Evolutionary conservation across 805 yeast species (phyloP).

Genomic region (Kregervanrija fluxuum): DNA sequence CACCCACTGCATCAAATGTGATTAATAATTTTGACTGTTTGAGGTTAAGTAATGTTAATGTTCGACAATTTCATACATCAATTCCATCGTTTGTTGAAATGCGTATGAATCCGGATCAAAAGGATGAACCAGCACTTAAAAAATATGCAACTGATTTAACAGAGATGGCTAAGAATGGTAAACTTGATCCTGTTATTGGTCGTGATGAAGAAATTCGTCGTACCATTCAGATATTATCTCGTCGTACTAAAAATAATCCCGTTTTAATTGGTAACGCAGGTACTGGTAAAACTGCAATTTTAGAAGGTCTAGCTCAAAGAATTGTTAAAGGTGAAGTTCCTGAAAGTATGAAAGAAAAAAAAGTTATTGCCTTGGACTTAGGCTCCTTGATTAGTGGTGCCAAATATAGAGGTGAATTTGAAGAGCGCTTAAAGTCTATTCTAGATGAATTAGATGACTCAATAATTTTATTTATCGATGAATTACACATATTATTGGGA

Average conservation of each 20-base stretch:
- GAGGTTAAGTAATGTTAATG: too few species aligned
- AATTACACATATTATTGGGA: slow-evolving; percentile 82
- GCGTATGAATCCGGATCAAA: slow-evolving; percentile 27
- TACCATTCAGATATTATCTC: slow-evolving; percentile 83
- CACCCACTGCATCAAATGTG: too few species aligned
- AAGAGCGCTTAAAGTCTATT: slow-evolving; percentile 76
- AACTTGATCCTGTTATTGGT: slow-evolving; percentile 94
- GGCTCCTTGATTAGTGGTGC: slow-evolving; percentile 93
- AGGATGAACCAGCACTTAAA: slow-evolving; percentile 71
- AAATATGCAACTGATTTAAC: slow-evolving; percentile 84
- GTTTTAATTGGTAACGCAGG: slow-evolving; percentile 95
- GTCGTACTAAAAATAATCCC: slow-evolving; percentile 94
- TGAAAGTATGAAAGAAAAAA: slow-evolving; percentile 82
- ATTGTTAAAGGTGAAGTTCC: slow-evolving; percentile 91
- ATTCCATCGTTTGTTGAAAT: slow-evolving; percentile 13
- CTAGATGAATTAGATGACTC: slow-evolving; percentile 76
- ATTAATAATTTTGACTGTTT: too few species aligned
- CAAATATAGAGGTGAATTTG: slow-evolving; percentile 93
- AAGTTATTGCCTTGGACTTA: slow-evolving; percentile 75
- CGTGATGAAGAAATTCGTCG: slow-evolving; percentile 92
- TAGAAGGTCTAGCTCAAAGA: slow-evolving; percentile 95
- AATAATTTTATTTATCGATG: slow-evolving; percentile 82
- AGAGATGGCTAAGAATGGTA: slow-evolving; percentile 79
- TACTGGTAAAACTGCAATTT: slow-evolving; percentile 94
- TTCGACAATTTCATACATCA: slow-evolving; percentile 12